These are phyloP conservation scores for Escallonia rubra DNA, from an alignment of 129 eudicot species.

Conservation along the genomic window DNA sequence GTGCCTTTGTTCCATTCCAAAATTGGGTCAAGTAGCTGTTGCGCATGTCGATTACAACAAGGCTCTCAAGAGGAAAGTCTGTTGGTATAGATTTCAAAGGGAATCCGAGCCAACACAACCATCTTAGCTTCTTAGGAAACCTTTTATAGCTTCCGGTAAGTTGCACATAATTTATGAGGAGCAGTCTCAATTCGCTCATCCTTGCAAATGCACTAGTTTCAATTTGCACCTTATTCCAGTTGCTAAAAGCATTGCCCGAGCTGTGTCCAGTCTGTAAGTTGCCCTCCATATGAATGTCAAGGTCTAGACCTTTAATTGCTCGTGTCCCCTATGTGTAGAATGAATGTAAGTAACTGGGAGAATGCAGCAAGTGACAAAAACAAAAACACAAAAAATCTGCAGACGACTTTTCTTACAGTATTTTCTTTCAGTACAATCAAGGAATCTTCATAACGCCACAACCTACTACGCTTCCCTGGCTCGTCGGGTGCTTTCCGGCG, in stretches of 20 bases:
- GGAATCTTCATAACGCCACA: too few species aligned
- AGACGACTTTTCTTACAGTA: too few species aligned
- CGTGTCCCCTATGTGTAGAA: too few species aligned
- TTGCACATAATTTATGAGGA: background rate
- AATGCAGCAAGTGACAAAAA: too few species aligned
- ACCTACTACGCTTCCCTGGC: too few species aligned
- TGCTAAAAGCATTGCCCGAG: background rate
- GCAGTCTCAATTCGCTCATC: background rate
- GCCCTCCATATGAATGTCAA: background rate
- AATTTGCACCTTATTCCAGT: background rate
- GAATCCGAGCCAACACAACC: conserved; percentile 7
- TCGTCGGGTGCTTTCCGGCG: too few species aligned
- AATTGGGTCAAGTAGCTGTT: background rate
- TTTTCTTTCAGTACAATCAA: too few species aligned
- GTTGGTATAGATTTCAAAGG: background rate
- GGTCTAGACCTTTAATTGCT: too few species aligned
- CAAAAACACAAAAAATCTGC: too few species aligned
- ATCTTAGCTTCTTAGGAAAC: background rate
- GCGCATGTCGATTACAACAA: background rate
- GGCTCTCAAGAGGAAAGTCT: background rate
- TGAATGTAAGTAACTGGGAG: too few species aligned
- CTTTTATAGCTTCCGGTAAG: background rate
- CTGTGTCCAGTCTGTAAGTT: background rate
- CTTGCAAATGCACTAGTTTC: conserved; percentile 4
- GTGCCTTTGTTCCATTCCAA: background rate